phyloP scores from a whole-genome alignment of 495 filamentous ascomycete genomes.

The Penicillium salamii region DNA sequence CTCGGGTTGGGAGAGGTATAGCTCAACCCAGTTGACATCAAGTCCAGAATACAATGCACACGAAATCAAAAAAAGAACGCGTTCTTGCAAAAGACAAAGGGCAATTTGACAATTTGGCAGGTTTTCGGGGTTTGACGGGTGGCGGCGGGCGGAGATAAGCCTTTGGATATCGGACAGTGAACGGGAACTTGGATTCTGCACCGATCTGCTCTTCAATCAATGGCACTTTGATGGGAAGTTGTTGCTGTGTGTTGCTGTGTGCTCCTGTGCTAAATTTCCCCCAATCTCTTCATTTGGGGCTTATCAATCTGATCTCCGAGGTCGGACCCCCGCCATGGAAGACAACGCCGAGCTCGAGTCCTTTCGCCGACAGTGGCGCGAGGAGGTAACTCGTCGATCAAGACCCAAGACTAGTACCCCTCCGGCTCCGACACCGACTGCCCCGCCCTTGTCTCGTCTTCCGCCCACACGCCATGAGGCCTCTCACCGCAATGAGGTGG shows the following conservation, averaged over 20 bases:
- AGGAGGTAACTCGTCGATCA: constrained; percentile 66
- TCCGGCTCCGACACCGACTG: constrained; percentile 21
- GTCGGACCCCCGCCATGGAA: constrained; percentile 46
- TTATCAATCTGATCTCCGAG: constrained; percentile 34
- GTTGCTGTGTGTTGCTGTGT: no score
- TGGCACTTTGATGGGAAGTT: constrained; percentile 18
- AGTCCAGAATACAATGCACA: no score
- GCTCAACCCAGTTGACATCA: constrained; percentile 20
- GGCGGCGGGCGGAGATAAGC: constrained; percentile 32
- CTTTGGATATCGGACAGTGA: neutral
- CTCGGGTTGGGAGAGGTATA: constrained; percentile 6
- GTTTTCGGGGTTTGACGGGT: constrained; percentile 32
- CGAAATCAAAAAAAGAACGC: no score
- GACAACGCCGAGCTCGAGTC: constrained; percentile 72
- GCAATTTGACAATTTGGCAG: constrained; percentile 18
- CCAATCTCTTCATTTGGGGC: constrained; percentile 15
- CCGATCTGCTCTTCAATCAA: neutral
- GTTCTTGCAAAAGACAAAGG: constrained; percentile 19
- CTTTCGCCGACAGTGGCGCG: constrained; percentile 79
- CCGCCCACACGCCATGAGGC: constrained; percentile 36
- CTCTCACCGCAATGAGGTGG: constrained; percentile 37
- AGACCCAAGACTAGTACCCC: constrained; percentile 22
- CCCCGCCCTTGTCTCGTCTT: constrained; percentile 24
- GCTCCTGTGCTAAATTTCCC: no score
- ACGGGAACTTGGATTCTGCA: constrained; percentile 5